These are phyloP conservation scores for Breviolum minutum DNA, from an alignment of 73 alveolate genomes.

Conservation along the genomic window DNA sequence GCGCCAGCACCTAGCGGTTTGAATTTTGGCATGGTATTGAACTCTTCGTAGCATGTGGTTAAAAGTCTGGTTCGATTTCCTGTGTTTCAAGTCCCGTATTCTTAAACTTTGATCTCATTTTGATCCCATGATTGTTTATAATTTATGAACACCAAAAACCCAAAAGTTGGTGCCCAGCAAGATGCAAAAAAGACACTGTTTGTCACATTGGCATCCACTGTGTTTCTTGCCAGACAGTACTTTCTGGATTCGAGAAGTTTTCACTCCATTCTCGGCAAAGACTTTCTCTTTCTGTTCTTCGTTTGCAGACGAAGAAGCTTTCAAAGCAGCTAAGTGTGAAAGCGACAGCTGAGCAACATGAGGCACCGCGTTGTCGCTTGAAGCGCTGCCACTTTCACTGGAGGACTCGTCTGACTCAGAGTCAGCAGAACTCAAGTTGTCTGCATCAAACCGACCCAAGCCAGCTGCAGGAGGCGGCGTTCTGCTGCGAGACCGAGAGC, in stretches of 20 bases:
- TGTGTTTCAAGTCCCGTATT: too few relatives aligned
- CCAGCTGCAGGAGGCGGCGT: background rate
- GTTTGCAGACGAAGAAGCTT: background rate
- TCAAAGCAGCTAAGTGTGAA: background rate
- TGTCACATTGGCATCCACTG: background rate
- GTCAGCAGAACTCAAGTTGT: background rate
- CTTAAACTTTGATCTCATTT: too few relatives aligned
- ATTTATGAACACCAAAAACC: too few relatives aligned
- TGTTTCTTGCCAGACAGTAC: background rate
- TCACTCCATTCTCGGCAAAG: background rate
- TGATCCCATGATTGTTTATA: too few relatives aligned
- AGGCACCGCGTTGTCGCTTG: too few relatives aligned
- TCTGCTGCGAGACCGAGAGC: conserved; percentile 1
- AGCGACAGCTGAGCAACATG: background rate
- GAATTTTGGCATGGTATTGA: background rate
- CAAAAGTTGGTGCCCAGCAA: too few relatives aligned
- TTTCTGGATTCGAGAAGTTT: background rate
- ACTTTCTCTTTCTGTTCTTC: background rate
- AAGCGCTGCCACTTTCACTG: background rate
- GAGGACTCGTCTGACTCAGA: too few relatives aligned
- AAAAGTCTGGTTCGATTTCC: too few relatives aligned
- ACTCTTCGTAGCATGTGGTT: too few relatives aligned
- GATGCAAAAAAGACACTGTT: background rate
- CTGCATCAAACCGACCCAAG: background rate
- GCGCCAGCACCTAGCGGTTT: background rate